Base-by-base conservation (phyloP, 768 basidiomycete genomes). In the Kwoniella pini region DNA sequence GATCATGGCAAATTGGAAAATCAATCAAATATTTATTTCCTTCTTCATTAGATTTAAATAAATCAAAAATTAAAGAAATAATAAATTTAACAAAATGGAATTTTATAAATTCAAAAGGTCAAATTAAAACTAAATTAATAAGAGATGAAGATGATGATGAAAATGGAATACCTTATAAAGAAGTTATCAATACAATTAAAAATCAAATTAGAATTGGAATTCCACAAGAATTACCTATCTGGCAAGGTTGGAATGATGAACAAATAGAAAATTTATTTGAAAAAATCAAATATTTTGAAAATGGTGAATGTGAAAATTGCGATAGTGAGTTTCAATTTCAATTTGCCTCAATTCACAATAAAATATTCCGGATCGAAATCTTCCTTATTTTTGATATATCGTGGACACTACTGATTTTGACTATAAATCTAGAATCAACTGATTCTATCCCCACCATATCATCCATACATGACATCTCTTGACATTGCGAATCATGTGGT, bases 1-100 rank as follows among this genome's bases (percentile, higher is more conserved):
- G 68, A 45, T 36, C 68, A 7, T 69, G 68, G 68, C 68, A 69
- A 46, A 22, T 65, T 12, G 49, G 42, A 15, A 60, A 57, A n/a
- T 45, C 61, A 7, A 66, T 69, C 61, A 66, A 69, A 39, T 49
- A 57, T 36, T 57, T 69, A 39, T 69, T 69, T 50, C 68, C 68
- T 0, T 63, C 62, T 1, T n/a, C n/a, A n/a, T n/a, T n/a, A n/a
- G 64, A 61, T 15, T 28, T 38, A 4, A 52, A 48, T 13, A 30
- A 46, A 5, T 15, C 38, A 2, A 30, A 33, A 3, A 28, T 62
- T 2, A 15, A 50, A 13, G 48, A 31, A 9, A 50, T 50, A 15
- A 24, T 46, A 5, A 11, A 22, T 24, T 45, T 39, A 1, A 69
- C 68, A 4, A 38, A 33, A 12, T 69, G 68, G 68, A 36, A 22